Conservation (phyloP, 2,329 filamentous ascomycete species). For the Sporothrix pseudoabietina region DNA sequence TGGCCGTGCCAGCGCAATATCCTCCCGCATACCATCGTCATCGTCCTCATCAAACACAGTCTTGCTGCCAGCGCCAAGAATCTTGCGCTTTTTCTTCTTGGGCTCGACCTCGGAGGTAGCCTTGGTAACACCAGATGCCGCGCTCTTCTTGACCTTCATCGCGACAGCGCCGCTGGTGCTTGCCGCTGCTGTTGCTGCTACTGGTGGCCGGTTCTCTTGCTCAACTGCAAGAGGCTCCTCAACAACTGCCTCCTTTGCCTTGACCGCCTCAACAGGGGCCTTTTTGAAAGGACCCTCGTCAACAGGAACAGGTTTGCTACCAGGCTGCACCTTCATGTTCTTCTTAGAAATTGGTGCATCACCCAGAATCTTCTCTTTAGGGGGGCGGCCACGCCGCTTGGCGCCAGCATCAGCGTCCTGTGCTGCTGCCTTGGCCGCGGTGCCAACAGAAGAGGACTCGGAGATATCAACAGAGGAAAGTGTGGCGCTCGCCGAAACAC, state of each 20-base stretch:
- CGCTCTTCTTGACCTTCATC: constrained; percentile 30
- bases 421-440: constrained; percentile 20
- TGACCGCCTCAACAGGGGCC: constrained; percentile 37
- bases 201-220: constrained; percentile 40
- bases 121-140: constrained; percentile 28
- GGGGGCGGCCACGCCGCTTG: constrained; percentile 50
- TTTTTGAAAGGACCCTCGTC: constrained; percentile 44
- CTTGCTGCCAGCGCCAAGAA: constrained; percentile 63
- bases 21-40: constrained; percentile 42
- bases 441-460: background rate
- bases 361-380: constrained; percentile 49
- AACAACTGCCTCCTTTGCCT: constrained; percentile 33
- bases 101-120: constrained; percentile 42
- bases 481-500: constrained; percentile 17
- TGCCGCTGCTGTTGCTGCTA: constrained; percentile 20
- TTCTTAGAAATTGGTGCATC: constrained; percentile 52
- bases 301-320: constrained; percentile 34
- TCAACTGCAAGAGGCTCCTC: constrained; percentile 36
- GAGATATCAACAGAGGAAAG: constrained; percentile 21
- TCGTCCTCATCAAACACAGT: constrained; percentile 74
- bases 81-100: constrained; percentile 73
- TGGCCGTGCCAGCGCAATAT: constrained; percentile 13
- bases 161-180: constrained; percentile 37
- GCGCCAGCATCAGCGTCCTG: constrained; percentile 31
- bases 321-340: constrained; percentile 40